phyloP scores from a whole-genome alignment of 192 early-diverging fungal species.

The Geranomyces variabilis region DNA sequence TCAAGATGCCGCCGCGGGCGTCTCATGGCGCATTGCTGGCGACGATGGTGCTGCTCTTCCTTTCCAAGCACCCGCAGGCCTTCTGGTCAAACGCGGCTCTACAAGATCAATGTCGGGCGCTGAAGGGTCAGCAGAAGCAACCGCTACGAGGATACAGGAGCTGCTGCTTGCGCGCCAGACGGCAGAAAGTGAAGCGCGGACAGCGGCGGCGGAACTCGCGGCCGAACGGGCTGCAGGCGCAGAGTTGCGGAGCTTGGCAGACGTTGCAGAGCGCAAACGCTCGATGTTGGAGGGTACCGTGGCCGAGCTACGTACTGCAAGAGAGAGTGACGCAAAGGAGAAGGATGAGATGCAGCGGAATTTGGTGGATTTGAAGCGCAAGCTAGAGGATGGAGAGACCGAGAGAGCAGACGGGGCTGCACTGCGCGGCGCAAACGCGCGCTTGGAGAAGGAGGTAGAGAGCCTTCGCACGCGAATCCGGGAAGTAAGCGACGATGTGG shows the following conservation, averaged over 20 bases:
- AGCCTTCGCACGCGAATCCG: slow-evolving; percentile 27
- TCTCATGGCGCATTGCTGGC: slow-evolving; percentile 29
- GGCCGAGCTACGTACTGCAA: not conserved
- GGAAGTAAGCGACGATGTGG: slow-evolving; percentile 10
- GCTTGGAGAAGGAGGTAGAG: slow-evolving; percentile 32
- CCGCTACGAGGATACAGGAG: slow-evolving; percentile 11
- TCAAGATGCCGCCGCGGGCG: slow-evolving; percentile 39
- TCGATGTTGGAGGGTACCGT: slow-evolving; percentile 24
- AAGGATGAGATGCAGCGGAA: slow-evolving; percentile 24
- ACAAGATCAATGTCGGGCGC: slow-evolving; percentile 11
- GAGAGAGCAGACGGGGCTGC: slow-evolving; percentile 21
- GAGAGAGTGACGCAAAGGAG: slow-evolving; percentile 30
- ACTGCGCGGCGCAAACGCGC: not conserved
- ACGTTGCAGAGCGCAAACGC: slow-evolving; percentile 24
- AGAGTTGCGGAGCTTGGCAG: slow-evolving; percentile 29
- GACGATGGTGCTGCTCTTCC: not conserved
- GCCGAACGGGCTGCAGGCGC: not conserved
- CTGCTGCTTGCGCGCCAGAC: slow-evolving; percentile 14
- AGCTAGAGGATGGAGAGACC: slow-evolving; percentile 15
- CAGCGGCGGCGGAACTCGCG: not conserved
- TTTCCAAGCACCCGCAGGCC: too few relatives aligned
- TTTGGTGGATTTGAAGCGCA: slow-evolving; percentile 30
- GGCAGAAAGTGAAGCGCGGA: slow-evolving; percentile 26
- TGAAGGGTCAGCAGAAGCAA: not conserved
- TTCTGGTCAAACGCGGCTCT: not conserved